These are phyloP conservation scores for Euclidium syriacum DNA, from an alignment of 345 rosid species.

Conservation along the genomic window DNA sequence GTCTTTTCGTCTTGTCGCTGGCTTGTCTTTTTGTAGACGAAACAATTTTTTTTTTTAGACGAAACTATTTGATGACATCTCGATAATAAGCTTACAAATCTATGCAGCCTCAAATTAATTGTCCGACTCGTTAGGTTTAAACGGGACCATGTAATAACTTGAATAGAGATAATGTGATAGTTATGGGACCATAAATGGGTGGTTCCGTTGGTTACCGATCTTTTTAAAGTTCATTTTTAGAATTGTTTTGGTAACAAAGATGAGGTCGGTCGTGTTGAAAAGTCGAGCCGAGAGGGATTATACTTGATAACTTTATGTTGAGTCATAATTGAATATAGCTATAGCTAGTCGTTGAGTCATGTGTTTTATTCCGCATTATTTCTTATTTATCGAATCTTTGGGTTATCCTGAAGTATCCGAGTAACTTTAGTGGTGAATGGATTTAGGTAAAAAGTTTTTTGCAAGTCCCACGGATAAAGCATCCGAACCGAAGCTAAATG, in stretches of 20 bases:
- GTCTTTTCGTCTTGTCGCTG: slow-evolving; percentile 15
- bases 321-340: not conserved
- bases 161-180: not conserved
- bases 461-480: no score
- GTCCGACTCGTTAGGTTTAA: slow-evolving; percentile 9
- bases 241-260: not conserved
- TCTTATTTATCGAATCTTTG: no score
- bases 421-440: no score
- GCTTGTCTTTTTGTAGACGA: not conserved
- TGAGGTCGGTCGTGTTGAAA: slow-evolving; percentile 8
- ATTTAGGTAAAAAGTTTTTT: no score
- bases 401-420: no score
- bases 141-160: not conserved
- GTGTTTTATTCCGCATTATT: not conserved
- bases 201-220: slow-evolving; percentile 19
- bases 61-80: slow-evolving; percentile 3
- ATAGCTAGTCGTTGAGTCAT: not conserved
- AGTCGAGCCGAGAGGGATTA: not conserved
- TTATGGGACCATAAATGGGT: slow-evolving; percentile 22
- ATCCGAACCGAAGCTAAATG: no score
- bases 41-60: no score
- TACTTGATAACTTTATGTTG: not conserved
- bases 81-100: not conserved
- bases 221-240: not conserved
- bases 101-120: not conserved